A percentile compares a stretch with the other conserved stretches of the same genome.
Conservation (phyloP, 2,329 filamentous ascomycete genomes). For the Sclerotinia subarctica region DNA sequence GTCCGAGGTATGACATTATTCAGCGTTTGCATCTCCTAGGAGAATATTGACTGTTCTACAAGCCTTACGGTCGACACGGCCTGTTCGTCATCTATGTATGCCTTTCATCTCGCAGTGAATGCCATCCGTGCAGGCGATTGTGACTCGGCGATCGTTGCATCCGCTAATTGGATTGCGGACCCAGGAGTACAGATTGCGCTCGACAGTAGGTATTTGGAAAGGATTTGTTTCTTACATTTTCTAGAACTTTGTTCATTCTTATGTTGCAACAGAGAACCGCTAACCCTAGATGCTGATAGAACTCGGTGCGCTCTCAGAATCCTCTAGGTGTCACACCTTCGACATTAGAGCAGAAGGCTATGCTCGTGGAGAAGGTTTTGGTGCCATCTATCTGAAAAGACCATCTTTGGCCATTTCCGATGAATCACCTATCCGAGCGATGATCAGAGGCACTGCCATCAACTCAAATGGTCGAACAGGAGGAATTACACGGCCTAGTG, state of each 20-base stretch:
- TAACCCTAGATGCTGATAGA: no score
- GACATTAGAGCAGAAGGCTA: slow-evolving; percentile 41
- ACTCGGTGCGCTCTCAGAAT: slow-evolving; percentile 34
- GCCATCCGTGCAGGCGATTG: slow-evolving; percentile 43
- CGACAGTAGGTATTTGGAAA: neutral
- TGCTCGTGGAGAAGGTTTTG: slow-evolving; percentile 45
- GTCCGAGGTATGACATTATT: slow-evolving; percentile 33
- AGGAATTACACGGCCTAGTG: slow-evolving; percentile 41
- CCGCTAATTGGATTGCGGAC: slow-evolving; percentile 25
- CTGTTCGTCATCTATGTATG: slow-evolving; percentile 44
- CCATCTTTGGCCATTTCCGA: slow-evolving; percentile 43
- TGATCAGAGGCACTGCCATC: slow-evolving; percentile 40
- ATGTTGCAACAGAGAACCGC: no score
- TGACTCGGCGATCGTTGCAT: slow-evolving; percentile 33
- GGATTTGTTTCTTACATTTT: no score
- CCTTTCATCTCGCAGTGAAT: slow-evolving; percentile 44
- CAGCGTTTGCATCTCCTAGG: no score
- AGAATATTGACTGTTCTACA: no score
- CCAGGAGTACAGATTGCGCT: slow-evolving; percentile 3
- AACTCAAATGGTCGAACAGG: neutral
- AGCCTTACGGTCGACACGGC: slow-evolving; percentile 47
- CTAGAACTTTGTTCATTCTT: no score
- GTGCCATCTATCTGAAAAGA: slow-evolving; percentile 43
- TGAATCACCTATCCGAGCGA: slow-evolving; percentile 43
- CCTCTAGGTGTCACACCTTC: slow-evolving; percentile 23